A percentile compares a stretch with the other conserved stretches of the same genome.
phyloP scores from a whole-genome alignment of 2,329 filamentous ascomycete genomes.

The Chaetomium sp. region DNA sequence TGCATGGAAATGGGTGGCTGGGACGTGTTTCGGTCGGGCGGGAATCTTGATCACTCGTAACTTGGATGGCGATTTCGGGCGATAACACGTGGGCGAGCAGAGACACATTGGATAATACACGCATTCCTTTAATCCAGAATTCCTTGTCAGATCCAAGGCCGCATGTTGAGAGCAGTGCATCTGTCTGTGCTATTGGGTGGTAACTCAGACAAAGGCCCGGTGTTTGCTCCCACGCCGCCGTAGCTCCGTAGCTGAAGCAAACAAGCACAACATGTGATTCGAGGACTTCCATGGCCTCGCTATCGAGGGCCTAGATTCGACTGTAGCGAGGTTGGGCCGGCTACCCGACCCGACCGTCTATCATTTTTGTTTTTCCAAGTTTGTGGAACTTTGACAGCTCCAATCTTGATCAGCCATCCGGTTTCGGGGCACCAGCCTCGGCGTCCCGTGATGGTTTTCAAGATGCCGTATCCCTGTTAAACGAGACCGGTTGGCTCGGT shows the following conservation, averaged over 20 bases:
- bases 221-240: neutral
- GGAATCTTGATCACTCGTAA: slow-evolving; percentile 11
- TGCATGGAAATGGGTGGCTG: slow-evolving; percentile 15
- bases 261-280: slow-evolving; percentile 8
- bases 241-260: neutral
- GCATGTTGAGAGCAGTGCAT: neutral
- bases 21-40: slow-evolving; percentile 1
- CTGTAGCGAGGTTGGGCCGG: no score
- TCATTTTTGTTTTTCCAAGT: neutral
- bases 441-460: neutral
- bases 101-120: slow-evolving; percentile 20
- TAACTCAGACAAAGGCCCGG: neutral
- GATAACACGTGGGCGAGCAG: slow-evolving; percentile 6
- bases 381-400: slow-evolving; percentile 10
- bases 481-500: neutral
- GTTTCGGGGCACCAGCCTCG: neutral
- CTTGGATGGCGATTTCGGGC: neutral
- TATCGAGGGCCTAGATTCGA: no score
- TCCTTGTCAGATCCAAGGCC: neutral
- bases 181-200: neutral
- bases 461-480: slow-evolving; percentile 4
- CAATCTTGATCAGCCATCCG: neutral
- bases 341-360: neutral
- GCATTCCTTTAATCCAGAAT: neutral
- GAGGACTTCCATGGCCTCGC: neutral